Percentiles rank a stretch among this genome's conserved stretches.
phyloP scores from a whole-genome alignment of 257 asterid genomes.

The Solanum virginianum region DNA sequence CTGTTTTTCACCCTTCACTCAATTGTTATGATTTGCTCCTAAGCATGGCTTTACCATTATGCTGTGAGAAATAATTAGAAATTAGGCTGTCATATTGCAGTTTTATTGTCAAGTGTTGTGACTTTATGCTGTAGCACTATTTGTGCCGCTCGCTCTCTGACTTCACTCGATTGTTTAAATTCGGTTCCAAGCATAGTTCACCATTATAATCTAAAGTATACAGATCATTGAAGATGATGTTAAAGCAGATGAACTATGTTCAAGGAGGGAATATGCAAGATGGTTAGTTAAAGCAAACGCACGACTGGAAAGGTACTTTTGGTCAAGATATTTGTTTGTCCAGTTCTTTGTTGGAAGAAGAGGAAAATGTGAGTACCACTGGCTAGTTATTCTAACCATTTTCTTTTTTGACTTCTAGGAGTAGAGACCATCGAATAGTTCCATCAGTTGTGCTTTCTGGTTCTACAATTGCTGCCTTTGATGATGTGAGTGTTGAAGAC shows the following conservation, averaged over 20 bases:
- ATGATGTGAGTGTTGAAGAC: slow-evolving; percentile 61
- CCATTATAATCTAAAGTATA: slow-evolving; percentile 10
- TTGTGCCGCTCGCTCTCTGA: neutral
- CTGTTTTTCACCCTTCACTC: neutral
- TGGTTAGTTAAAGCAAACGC: slow-evolving; percentile 66
- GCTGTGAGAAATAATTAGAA: neutral
- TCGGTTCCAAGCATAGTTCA: slow-evolving; percentile 9
- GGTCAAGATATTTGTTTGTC: neutral
- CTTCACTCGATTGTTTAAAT: neutral
- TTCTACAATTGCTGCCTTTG: slow-evolving; percentile 54
- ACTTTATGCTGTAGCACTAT: neutral
- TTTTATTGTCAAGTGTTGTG: neutral
- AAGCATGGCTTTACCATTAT: neutral
- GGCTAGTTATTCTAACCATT: neutral
- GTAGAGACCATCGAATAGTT: slow-evolving; percentile 40
- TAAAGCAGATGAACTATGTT: slow-evolving; percentile 67
- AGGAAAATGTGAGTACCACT: neutral
- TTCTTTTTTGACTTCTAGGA: slow-evolving; percentile 32
- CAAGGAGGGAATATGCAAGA: slow-evolving; percentile 85
- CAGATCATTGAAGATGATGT: slow-evolving; percentile 80
- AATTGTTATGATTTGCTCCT: neutral
- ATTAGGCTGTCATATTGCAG: neutral
- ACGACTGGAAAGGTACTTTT: slow-evolving; percentile 61
- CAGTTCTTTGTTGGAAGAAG: neutral
- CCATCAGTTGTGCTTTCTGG: slow-evolving; percentile 67